Base-by-base conservation (phyloP, 2,329 filamentous ascomycete species). In the Grosmannia serpens region DNA sequence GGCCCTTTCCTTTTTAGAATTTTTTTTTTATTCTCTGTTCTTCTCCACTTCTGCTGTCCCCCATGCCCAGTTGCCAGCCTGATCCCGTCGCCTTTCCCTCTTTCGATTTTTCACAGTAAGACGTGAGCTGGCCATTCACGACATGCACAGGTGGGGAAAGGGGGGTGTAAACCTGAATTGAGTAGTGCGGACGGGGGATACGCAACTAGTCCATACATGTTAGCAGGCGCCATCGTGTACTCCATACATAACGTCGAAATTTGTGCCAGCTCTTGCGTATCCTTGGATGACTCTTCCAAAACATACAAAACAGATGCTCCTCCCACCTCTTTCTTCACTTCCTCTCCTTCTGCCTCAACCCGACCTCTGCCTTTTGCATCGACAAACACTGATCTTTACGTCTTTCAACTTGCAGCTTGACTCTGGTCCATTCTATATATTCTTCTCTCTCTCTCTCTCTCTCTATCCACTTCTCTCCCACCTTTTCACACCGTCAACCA, bases 221-320 rank as follows among this genome's bases (percentile, higher is more conserved):
- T 60, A 56, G 57, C 59, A 55, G 46, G 55, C 59, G 38, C 53
- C 38, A 52, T 52, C 33, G 50, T 55, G 55, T 49, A 20, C 7
- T 35, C 22, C 29, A 52, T 52, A 38, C 55, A 50, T 50, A 51
- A 41, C 41, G 54, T 55, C 53, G 35, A 46, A 54, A 58, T 27
- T 54, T 58, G 56, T 58, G 50, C 56, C 56, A 58, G 57, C 57
- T 58, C 52, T 55, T 55, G 41, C 44, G 58, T 53, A 56, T 59
- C 53, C 52, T 33, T 33, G 35, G 53, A 53, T 56, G 54, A 57
- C 53, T 59, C 44, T 44, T 49, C 57, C 55, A 55, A 60, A 58
- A 63, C 59, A 62, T 63, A 63, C 62, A 63, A 63, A 63, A 61
- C 46, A 56, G 58, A 44, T 58, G 59, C 62, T 59, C 57, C 62